A percentile compares a stretch with the other conserved stretches of the same genome.
phyloP scores from a whole-genome alignment of 495 filamentous ascomycete genomes.

The Neurospora sp. region DNA sequence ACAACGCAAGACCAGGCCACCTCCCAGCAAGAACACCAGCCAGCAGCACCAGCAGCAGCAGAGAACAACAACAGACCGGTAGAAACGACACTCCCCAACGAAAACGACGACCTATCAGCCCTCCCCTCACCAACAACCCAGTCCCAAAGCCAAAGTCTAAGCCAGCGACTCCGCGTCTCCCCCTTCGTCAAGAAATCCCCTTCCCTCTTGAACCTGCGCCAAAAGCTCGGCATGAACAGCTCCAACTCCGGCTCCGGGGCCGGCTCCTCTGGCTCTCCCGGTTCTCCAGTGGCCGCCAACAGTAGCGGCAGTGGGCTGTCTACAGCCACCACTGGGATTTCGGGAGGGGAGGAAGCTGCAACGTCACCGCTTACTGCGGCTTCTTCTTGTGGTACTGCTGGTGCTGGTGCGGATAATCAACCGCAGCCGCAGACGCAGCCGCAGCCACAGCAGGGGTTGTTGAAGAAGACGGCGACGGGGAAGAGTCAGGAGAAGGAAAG shows the following conservation, averaged over 20 bases:
- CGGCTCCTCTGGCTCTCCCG: background rate
- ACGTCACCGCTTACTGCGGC: background rate
- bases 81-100: background rate
- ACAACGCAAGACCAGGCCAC: background rate
- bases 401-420: background rate
- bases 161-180: background rate
- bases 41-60: background rate
- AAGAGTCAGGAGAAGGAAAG: conserved; percentile 1
- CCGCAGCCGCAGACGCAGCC: conserved; percentile 12
- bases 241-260: background rate
- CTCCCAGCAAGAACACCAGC: background rate
- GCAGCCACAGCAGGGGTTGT: conserved; percentile 16
- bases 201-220: background rate
- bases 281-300: background rate
- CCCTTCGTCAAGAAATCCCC: background rate
- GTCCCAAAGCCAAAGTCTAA: background rate
- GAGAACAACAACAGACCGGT: background rate
- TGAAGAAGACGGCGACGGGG: background rate
- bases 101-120: background rate
- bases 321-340: background rate
- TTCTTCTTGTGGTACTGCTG: background rate
- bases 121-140: background rate
- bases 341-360: background rate
- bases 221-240: background rate
- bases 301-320: background rate